These are phyloP conservation scores for Pichia cactophila DNA, from an alignment of 1,139 yeast genomes.

Conservation along the genomic window DNA sequence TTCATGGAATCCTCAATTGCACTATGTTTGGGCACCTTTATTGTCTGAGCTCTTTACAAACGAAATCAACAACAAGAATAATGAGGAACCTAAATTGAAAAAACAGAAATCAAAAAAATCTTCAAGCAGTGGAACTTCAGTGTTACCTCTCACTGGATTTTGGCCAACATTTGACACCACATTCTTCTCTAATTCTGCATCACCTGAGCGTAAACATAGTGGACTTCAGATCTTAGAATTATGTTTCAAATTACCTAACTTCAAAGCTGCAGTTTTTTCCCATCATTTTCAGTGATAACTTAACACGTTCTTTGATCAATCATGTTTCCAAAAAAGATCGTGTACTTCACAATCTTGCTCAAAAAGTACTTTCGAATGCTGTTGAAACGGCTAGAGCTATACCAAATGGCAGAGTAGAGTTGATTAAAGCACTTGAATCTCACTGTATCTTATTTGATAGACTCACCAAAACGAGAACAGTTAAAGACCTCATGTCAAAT, in stretches of 20 bases:
- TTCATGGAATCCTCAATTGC: slow-evolving; percentile 71
- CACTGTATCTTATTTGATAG: slow-evolving; percentile 74
- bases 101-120: slow-evolving; percentile 29
- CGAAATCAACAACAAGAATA: not conserved
- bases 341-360: slow-evolving; percentile 59
- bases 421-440: slow-evolving; percentile 41
- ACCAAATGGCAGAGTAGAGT: slow-evolving; percentile 30
- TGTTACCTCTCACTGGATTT: slow-evolving; percentile 48
- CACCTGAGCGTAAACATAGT: slow-evolving; percentile 80
- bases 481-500: slow-evolving; percentile 39
- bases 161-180: slow-evolving; percentile 81
- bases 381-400: slow-evolving; percentile 16
- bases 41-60: slow-evolving; percentile 34
- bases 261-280: slow-evolving; percentile 20
- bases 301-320: slow-evolving; percentile 67
- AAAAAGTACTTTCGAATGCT: slow-evolving; percentile 38
- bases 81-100: slow-evolving; percentile 25
- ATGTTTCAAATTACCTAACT: slow-evolving; percentile 34
- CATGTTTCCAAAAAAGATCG: slow-evolving; percentile 67
- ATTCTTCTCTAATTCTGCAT: slow-evolving; percentile 66
- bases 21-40: slow-evolving; percentile 77
- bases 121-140: not conserved
- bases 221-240: slow-evolving; percentile 70
- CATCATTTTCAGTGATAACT: slow-evolving; percentile 56
- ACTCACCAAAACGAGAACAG: slow-evolving; percentile 65